Conservation (phyloP, 257 asterid species). For the Voacanga thouarsii region DNA sequence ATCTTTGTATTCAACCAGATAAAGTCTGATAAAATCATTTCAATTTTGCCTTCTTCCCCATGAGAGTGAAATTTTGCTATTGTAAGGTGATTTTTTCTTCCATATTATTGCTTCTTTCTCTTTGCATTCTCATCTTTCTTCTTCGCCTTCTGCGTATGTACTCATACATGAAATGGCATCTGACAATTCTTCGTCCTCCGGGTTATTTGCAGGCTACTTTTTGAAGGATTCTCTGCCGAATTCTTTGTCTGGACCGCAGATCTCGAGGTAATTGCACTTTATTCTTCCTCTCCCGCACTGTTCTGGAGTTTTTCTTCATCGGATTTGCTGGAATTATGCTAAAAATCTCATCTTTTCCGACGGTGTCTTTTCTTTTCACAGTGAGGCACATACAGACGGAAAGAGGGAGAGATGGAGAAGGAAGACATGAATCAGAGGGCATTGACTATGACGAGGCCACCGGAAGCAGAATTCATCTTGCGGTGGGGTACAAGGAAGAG, state of each 20-base stretch:
- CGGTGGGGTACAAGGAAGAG: slow-evolving; percentile 57
- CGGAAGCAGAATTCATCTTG: slow-evolving; percentile 36
- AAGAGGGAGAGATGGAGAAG: slow-evolving; percentile 27
- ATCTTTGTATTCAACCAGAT: background rate
- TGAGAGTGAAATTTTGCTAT: background rate
- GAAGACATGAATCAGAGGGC: slow-evolving; percentile 25
- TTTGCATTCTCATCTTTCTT: background rate
- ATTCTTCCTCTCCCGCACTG: background rate
- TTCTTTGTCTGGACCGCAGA: slow-evolving; percentile 14
- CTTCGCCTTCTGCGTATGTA: background rate
- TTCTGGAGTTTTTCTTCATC: background rate
- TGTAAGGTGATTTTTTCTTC: background rate
- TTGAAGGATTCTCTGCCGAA: background rate
- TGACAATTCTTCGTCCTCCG: background rate
- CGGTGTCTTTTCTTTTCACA: background rate
- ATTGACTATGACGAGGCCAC: slow-evolving; percentile 7
- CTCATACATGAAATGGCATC: background rate
- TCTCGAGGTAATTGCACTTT: slow-evolving; percentile 14
- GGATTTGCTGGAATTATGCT: background rate
- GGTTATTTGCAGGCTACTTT: slow-evolving; percentile 8
- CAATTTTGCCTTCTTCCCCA: background rate
- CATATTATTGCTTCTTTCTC: too few species aligned
- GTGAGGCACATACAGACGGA: background rate
- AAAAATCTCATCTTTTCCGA: background rate
- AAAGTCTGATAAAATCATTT: background rate